Base-by-base conservation (phyloP, 2,329 filamentous ascomycete species). In the Neodidymelliopsis sp. region DNA sequence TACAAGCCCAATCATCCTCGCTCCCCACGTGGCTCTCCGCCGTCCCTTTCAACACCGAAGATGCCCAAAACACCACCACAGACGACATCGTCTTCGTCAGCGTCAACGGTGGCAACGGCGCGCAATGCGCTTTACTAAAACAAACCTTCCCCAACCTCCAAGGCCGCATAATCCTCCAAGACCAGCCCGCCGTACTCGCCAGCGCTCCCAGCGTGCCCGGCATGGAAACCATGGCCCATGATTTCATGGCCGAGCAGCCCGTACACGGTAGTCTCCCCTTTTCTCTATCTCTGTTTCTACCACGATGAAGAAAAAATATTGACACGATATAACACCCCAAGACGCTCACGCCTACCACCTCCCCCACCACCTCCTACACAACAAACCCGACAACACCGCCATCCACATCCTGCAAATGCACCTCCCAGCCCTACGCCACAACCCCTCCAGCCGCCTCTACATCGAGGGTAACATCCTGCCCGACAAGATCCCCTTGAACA, bases 391-490 rank as follows among this genome's bases (percentile, higher is more conserved):
- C 30, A 13, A 15, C 11, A 41, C 35, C 2, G 40, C 35, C 40
- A 50, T 50, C 15, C 47, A 50, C 3, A 50, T 50, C 13, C 25
- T 50, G 2, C 47, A 50, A 10, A 50, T 50, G 47, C 40, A 50
- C 10, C 40, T 50, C 9, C 47, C 47, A 1, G 47, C 47, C 6
- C 41, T 50, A 2, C 36, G 27, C 6, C 7, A 35, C 3, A 35
- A 23, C 15, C 40, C 29, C 2, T 3, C 15, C 13, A 40, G 40
- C 15, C 15, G 47, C 0, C 13, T 50, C 9, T 50, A 50, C 19
- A 45, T 50, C 13, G 36, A 45, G 25, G 47, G 45, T 2, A 45
- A 45, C 8, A 13, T 20, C 1, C 36, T 50, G 5, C 35, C 40
- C 2, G 41, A 50, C 16, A 36, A 27, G 9, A 40, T 31, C 29